phyloP scores from a whole-genome alignment of 768 basidiomycete genomes.

The Mrakia hoshinonis region DNA sequence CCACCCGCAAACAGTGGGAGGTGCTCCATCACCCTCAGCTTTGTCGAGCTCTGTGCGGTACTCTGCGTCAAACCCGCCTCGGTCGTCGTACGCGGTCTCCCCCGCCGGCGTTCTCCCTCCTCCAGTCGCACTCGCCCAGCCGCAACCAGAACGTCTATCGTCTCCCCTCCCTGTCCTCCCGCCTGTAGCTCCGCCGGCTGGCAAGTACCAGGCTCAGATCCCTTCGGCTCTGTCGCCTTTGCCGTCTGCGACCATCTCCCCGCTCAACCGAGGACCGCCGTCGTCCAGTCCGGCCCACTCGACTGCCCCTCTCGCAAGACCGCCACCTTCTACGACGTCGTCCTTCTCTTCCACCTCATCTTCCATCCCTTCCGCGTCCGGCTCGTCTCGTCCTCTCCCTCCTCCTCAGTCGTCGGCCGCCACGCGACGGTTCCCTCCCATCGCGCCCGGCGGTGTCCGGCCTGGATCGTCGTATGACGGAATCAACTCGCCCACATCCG shows the following conservation, averaged over 20 bases:
- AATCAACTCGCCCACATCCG: neutral
- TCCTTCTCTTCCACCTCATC: constrained; percentile 3
- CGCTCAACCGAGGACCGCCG: neutral
- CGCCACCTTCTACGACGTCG: neutral
- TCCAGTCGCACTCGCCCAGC: neutral
- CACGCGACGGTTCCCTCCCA: neutral
- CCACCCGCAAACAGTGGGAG: too few relatives aligned
- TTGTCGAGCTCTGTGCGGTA: neutral
- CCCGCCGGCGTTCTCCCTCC: neutral
- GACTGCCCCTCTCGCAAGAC: neutral
- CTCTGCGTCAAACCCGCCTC: constrained; percentile 17
- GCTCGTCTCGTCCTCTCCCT: neutral
- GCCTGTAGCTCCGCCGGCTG: neutral
- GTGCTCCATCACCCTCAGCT: neutral
- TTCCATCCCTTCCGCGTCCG: neutral
- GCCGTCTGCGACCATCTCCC: constrained; percentile 8
- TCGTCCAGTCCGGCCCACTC: neutral
- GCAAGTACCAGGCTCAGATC: constrained; percentile 10
- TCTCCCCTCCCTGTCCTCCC: neutral
- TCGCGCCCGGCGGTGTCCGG: neutral
- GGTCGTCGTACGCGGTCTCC: constrained; percentile 10
- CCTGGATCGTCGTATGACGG: constrained; percentile 21
- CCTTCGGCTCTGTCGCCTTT: constrained; percentile 24
- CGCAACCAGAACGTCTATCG: neutral
- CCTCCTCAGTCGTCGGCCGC: neutral